phyloP scores from a whole-genome alignment of 1,284 basidiomycete species.

The Fomitopsis pinicola region DNA sequence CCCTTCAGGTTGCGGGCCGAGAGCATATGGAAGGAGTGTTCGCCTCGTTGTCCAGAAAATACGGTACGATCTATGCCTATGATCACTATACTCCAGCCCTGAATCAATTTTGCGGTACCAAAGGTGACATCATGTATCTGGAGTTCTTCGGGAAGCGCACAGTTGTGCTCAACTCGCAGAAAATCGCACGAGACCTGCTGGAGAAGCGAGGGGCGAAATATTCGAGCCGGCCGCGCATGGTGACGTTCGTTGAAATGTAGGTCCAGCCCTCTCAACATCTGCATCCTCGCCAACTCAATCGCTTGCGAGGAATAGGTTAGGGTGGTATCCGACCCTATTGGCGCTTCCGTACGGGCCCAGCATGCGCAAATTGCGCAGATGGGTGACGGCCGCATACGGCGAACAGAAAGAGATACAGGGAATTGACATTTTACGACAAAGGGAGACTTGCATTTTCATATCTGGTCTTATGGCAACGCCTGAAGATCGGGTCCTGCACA shows the following conservation, averaged over 20 bases:
- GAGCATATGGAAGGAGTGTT: too few species aligned
- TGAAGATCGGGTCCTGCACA: too few species aligned
- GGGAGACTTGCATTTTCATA: too few species aligned
- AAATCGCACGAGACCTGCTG: background rate
- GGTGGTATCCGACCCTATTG: too few species aligned
- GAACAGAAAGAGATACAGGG: too few species aligned
- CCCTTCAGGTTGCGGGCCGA: background rate
- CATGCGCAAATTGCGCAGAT: too few species aligned
- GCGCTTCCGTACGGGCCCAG: too few species aligned
- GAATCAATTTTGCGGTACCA: too few species aligned
- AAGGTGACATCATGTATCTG: conserved; percentile 2
- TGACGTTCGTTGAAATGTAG: background rate
- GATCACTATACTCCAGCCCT: background rate
- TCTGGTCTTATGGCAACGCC: too few species aligned
- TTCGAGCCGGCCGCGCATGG: conserved; percentile 10
- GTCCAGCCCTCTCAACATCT: background rate
- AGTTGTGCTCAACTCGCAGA: background rate
- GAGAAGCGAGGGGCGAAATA: conserved; percentile 5
- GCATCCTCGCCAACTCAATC: background rate
- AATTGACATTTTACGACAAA: too few species aligned
- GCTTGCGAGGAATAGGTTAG: background rate
- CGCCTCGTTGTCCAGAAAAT: background rate
- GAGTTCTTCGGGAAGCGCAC: background rate
- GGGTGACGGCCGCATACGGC: too few species aligned
- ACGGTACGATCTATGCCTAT: background rate